These are phyloP conservation scores for Dendrobium huoshanense DNA, from an alignment of 106 monocot genomes.

Conservation along the genomic window DNA sequence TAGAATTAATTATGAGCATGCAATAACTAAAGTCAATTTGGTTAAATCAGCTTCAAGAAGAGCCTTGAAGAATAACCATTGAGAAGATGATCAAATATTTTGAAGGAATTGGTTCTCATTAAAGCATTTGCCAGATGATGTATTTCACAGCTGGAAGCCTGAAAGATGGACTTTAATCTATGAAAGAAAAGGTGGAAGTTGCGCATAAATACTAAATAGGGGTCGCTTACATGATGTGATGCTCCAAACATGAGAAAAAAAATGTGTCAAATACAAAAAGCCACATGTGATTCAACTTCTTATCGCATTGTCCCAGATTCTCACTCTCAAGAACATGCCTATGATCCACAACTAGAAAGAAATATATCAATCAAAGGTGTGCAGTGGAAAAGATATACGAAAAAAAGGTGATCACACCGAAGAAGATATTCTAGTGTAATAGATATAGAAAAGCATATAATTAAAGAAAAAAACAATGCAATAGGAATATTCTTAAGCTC, in stretches of 20 bases:
- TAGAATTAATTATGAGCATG: neutral
- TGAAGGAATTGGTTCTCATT: neutral
- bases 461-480: neutral
- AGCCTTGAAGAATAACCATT: neutral
- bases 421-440: neutral
- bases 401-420: neutral
- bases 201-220: neutral
- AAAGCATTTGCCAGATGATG: neutral
- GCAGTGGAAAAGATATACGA: too few relatives aligned
- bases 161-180: neutral
- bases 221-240: neutral
- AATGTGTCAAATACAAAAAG: neutral
- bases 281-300: neutral
- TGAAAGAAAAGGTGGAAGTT: neutral
- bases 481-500: constrained; percentile 1
- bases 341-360: too few relatives aligned
- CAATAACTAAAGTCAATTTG: neutral
- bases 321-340: too few relatives aligned
- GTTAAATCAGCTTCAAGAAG: neutral
- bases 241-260: neutral
- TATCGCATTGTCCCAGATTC: too few relatives aligned
- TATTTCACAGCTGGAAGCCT: too few relatives aligned
- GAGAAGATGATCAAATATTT: neutral
- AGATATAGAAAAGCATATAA: neutral
- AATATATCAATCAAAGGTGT: too few relatives aligned